Percentiles rank a stretch among this genome's conserved stretches.
These are phyloP conservation scores for Penicillium concentricum DNA, from an alignment of 2,329 filamentous ascomycete genomes.

Conservation along the genomic window DNA sequence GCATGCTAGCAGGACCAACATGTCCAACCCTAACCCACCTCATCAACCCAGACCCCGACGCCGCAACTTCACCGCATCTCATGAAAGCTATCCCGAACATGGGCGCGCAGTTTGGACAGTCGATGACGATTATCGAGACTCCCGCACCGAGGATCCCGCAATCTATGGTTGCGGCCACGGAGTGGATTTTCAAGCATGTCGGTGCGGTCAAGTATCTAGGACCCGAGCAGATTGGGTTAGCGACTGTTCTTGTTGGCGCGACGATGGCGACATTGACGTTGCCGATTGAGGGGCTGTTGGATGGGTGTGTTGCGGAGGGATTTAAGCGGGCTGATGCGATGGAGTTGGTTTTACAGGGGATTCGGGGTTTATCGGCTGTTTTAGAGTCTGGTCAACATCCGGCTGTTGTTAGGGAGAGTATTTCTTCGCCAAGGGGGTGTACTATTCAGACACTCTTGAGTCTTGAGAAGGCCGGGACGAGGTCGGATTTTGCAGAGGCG, in stretches of 20 bases:
- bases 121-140: conserved; percentile 52
- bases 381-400: conserved; percentile 61
- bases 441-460: conserved; percentile 61
- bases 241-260: conserved; percentile 60
- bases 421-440: conserved; percentile 61
- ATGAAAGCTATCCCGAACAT: conserved; percentile 49
- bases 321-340: conserved; percentile 60
- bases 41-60: conserved; percentile 6
- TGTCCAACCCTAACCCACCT: conserved; percentile 21
- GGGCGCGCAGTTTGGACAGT: conserved; percentile 45
- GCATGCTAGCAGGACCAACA: conserved; percentile 50
- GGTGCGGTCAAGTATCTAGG: conserved; percentile 52
- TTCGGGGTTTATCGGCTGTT: conserved; percentile 58
- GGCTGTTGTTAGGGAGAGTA: conserved; percentile 60
- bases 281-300: conserved; percentile 60
- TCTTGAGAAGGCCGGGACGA: conserved; percentile 58
- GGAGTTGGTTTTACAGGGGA: conserved; percentile 60
- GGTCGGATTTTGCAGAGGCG: conserved; percentile 55
- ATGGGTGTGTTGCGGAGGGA: conserved; percentile 64
- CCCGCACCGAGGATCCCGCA: conserved; percentile 41
- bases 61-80: conserved; percentile 24
- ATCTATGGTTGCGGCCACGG: conserved; percentile 33
- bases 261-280: conserved; percentile 60
- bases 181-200: conserved; percentile 55
- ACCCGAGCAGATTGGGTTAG: conserved; percentile 53